These are phyloP conservation scores for Effrenium voratum DNA, from an alignment of 73 alveolate species.

Conservation along the genomic window DNA sequence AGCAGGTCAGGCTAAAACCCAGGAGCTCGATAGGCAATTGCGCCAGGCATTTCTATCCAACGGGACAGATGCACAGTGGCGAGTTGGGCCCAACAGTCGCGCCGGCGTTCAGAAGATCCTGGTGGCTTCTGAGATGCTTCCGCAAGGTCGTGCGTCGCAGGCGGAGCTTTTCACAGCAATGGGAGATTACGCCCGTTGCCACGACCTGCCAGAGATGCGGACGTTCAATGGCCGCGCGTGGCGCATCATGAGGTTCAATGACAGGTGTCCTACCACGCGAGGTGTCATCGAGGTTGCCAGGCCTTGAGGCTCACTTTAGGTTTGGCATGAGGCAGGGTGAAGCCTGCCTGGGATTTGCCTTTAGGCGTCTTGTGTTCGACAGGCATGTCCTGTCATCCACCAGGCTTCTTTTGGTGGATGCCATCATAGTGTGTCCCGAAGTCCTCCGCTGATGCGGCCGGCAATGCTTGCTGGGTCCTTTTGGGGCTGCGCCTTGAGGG, in stretches of 20 bases:
- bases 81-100: not conserved
- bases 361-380: no score
- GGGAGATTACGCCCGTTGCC: not conserved
- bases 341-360: no score
- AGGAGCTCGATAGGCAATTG: not conserved
- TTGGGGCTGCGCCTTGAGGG: no score
- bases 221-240: not conserved
- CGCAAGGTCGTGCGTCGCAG: not conserved
- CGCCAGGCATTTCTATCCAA: conserved; percentile 4
- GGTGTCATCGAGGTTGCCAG: not conserved
- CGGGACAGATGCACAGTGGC: not conserved
- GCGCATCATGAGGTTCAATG: not conserved
- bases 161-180: not conserved
- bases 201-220: not conserved
- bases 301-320: not conserved
- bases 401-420: no score
- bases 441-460: no score
- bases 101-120: not conserved
- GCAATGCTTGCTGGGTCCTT: no score
- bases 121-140: not conserved
- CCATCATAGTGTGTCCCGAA: no score
- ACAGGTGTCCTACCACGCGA: not conserved
- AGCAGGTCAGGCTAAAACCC: not conserved
- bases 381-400: no score
- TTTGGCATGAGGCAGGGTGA: no score